Evolutionary conservation across 2,329 filamentous ascomycete species (phyloP).

Genomic region (Fusarium sp.): DNA sequence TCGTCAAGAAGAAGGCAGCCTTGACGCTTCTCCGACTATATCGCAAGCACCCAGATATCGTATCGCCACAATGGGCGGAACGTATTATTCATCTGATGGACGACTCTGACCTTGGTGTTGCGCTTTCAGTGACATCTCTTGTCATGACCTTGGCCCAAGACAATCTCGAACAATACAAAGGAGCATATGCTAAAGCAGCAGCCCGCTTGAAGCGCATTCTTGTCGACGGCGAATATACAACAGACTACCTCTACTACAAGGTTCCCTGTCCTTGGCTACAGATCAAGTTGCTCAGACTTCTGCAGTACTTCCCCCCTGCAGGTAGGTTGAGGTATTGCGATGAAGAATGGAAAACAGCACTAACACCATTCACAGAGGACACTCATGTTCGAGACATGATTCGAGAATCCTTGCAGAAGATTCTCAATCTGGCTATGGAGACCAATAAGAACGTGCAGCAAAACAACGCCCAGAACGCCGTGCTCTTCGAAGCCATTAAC

Average conservation of each 20-base stretch:
- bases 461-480: slow-evolving; percentile 98
- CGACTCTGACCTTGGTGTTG: slow-evolving; percentile 92
- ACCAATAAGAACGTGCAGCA: slow-evolving; percentile 98
- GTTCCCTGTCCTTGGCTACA: slow-evolving; percentile 99
- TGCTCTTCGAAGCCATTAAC: slow-evolving; percentile 98
- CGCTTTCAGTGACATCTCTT: slow-evolving; percentile 92
- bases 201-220: slow-evolving; percentile 89
- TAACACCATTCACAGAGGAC: slow-evolving; percentile 72
- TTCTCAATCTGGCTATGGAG: slow-evolving; percentile 90
- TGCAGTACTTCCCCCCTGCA: slow-evolving; percentile 97
- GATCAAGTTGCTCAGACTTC: slow-evolving; percentile 88
- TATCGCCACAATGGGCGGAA: slow-evolving; percentile 97
- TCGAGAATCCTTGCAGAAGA: slow-evolving; percentile 88
- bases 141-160: slow-evolving; percentile 96
- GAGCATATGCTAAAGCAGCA: slow-evolving; percentile 93
- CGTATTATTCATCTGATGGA: slow-evolving; percentile 99
- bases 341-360: neutral
- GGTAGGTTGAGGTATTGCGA: slow-evolving; percentile 63
- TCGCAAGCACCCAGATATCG: slow-evolving; percentile 91
- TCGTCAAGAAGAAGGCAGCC: slow-evolving; percentile 99
- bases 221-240: slow-evolving; percentile 87
- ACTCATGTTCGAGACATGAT: slow-evolving; percentile 92
- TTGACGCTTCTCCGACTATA: slow-evolving; percentile 92
- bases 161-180: slow-evolving; percentile 92
- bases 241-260: slow-evolving; percentile 98